Percentiles rank a stretch among this genome's conserved stretches.
phyloP scores from a whole-genome alignment of 2,329 filamentous ascomycete species.

The Paecilomyces dactylethromorphus region DNA sequence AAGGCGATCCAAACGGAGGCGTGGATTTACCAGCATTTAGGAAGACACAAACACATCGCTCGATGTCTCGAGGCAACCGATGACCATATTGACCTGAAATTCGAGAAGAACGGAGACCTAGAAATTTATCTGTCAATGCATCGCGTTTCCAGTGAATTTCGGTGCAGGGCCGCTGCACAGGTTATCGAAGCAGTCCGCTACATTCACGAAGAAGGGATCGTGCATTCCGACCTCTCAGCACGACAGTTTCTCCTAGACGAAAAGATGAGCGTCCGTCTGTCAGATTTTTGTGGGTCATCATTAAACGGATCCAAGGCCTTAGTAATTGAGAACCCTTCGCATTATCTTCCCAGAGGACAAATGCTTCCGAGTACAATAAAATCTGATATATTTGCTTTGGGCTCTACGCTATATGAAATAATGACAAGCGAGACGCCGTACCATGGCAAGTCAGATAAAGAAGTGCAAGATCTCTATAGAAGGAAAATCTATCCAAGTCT shows the following conservation, averaged over 20 bases:
- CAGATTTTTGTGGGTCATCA: slow-evolving; percentile 5
- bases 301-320: slow-evolving; percentile 3
- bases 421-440: slow-evolving; percentile 1
- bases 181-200: slow-evolving; percentile 82
- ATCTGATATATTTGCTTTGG: slow-evolving; percentile 9
- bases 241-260: neutral
- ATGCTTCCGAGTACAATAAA: slow-evolving; percentile 6
- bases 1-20: neutral
- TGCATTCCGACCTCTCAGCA: slow-evolving; percentile 47
- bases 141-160: neutral
- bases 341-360: slow-evolving; percentile 6
- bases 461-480: neutral
- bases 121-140: slow-evolving; percentile 1
- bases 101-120: slow-evolving; percentile 2
- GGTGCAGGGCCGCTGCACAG: slow-evolving; percentile 46
- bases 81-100: slow-evolving; percentile 3
- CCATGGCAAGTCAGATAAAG: neutral
- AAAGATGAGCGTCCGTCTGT: slow-evolving; percentile 1
- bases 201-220: slow-evolving; percentile 79
- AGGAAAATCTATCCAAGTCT: neutral
- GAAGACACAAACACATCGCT: slow-evolving; percentile 3
- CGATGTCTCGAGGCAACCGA: neutral
- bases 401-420: slow-evolving; percentile 5
- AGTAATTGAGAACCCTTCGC: slow-evolving; percentile 3
- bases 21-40: neutral